Percentiles rank a stretch among this genome's conserved stretches.
Conservation (phyloP, 208 protist genomes). For the Trypanosoma lewisi region DNA sequence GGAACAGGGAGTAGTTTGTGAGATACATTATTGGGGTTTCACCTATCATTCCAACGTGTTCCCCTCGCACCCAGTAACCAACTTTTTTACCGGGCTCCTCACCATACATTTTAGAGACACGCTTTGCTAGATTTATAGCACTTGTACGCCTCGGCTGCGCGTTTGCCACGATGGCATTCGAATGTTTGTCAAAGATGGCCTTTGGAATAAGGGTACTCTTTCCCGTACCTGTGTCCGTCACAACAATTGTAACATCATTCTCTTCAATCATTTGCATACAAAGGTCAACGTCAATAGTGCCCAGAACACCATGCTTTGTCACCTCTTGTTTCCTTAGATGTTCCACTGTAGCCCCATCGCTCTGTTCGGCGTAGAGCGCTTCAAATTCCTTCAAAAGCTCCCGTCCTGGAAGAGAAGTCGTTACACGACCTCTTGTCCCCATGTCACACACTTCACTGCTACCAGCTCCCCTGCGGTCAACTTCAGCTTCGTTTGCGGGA, state of each 20-base stretch:
- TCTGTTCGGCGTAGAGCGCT: slow-evolving; percentile 54
- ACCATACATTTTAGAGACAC: slow-evolving; percentile 50
- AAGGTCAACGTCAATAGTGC: slow-evolving; percentile 54
- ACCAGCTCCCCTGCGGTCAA: not conserved
- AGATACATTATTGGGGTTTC: slow-evolving; percentile 83
- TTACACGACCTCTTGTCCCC: not conserved
- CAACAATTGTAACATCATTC: slow-evolving; percentile 84
- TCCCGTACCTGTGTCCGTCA: slow-evolving; percentile 86
- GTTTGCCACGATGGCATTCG: slow-evolving; percentile 45
- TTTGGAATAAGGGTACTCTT: slow-evolving; percentile 87
- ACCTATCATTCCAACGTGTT: slow-evolving; percentile 66
- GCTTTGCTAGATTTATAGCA: slow-evolving; percentile 75
- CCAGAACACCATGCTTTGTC: slow-evolving; percentile 32
- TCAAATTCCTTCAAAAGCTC: slow-evolving; percentile 44
- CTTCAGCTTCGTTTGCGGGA: not conserved
- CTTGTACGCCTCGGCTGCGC: slow-evolving; percentile 80
- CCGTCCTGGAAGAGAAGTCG: slow-evolving; percentile 1
- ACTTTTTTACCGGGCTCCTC: slow-evolving; percentile 49
- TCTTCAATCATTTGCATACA: slow-evolving; percentile 57
- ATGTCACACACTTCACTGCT: not conserved
- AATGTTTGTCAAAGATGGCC: slow-evolving; percentile 49
- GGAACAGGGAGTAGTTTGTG: slow-evolving; percentile 86
- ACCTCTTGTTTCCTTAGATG: slow-evolving; percentile 39
- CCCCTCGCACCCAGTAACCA: slow-evolving; percentile 82
- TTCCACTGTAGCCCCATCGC: slow-evolving; percentile 33